phyloP scores from a whole-genome alignment of 139 green algal species.

The Micractinium conductrix region DNA sequence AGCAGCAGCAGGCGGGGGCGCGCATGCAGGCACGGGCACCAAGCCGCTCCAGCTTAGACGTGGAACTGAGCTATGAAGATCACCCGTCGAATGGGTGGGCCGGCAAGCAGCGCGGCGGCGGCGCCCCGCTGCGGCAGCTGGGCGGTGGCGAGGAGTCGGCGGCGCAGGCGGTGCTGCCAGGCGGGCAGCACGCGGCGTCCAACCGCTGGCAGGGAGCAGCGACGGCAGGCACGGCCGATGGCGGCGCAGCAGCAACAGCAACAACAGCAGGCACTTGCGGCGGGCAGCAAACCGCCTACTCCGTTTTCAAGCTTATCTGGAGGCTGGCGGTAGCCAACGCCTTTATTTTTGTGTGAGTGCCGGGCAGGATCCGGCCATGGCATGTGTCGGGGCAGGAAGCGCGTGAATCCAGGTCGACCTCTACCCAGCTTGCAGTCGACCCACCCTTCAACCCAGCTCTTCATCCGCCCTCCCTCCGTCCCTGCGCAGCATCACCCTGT shows the following conservation, averaged over 20 bases:
- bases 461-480: not conserved
- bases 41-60: constrained; percentile 3
- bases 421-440: too few relatives aligned
- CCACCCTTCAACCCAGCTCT: too few relatives aligned
- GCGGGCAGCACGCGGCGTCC: not conserved
- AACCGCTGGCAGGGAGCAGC: not conserved
- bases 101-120: not conserved
- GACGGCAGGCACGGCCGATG: not conserved
- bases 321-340: not conserved
- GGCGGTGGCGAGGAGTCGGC: not conserved
- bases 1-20: constrained; percentile 1
- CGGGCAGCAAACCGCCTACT: not conserved
- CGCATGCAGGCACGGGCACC: not conserved
- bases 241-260: not conserved
- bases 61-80: constrained; percentile 28
- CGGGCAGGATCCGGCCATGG: too few relatives aligned
- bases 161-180: not conserved
- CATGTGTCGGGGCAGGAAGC: too few relatives aligned
- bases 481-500: constrained; percentile 64
- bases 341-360: constrained; percentile 26
- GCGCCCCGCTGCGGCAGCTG: not conserved
- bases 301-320: constrained; percentile 8
- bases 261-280: not conserved
- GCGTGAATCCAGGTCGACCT: too few relatives aligned
- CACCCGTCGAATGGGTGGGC: not conserved